Evolutionary conservation across 345 rosid genomes (phyloP), one percentile per base, ranked within the genome.

Genomic region (Viola odorata): DNA sequence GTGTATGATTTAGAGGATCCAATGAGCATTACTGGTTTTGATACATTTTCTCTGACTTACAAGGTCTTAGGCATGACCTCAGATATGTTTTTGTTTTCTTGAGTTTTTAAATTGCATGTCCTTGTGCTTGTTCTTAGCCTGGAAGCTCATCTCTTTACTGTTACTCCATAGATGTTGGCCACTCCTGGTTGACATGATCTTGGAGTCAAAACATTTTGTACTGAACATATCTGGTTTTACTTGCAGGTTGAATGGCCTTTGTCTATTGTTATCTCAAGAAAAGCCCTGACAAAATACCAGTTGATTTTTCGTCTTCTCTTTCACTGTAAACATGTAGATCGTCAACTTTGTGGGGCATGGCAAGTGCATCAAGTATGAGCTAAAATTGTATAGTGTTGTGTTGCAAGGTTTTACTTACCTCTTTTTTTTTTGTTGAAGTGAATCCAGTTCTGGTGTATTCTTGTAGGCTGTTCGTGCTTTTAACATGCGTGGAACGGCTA

Each of bases 311-410:
- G 97, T 68, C 85, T 82, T 78, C 78, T 94, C 54, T 94, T 94
- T 64, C 95, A 82, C 62, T 94, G 96, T 78, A 94, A 94, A 65
- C 96, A 94, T 73, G 91, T 90, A 60, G 96, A 94, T 60, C 97
- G 97, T 63, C 97, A 94, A 74, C 95, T 94, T 61, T 84, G 90
- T 78, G 89, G 85, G 69, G 85, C 99, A 51, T 94, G 98, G 99
- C 99, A 94, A 69, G 74, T 83, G 78, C 99, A 90, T 83, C 99
- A 90, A 78, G 99, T 88, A 88, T 47, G 81, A 66, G 61, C 57
- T 66, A 57, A 12, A 55, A 50, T 64, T 57, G 45, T 57, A 50
- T 50, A 58, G 23, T 41, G 67, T 38, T 57, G 47, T 38, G 37
- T 37, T 57, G 50, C 6, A 58, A 10, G 41, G 38, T 7, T 61